Conservation (phyloP, 768 basidiomycete genomes). For the Panellus pusillus region DNA sequence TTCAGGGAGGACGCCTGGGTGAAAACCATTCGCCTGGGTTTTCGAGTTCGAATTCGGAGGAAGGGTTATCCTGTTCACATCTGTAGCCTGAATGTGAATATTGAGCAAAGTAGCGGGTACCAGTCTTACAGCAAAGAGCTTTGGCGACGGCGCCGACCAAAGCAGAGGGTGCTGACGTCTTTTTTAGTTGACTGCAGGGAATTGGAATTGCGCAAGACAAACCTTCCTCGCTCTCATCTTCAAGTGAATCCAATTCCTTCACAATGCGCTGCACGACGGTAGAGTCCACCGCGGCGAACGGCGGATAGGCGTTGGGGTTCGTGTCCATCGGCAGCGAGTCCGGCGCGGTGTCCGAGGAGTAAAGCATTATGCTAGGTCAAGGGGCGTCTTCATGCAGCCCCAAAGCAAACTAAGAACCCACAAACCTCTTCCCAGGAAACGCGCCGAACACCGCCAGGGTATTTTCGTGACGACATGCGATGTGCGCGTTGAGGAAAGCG, state of each 20-base stretch:
- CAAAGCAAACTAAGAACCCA: constrained; percentile 7
- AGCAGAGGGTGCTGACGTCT: constrained; percentile 51
- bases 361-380: constrained; percentile 65
- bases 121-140: constrained; percentile 79
- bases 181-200: constrained; percentile 2
- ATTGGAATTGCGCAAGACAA: constrained; percentile 12
- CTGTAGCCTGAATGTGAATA: constrained; percentile 22
- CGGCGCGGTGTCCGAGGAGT: constrained; percentile 54
- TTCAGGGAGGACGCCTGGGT: constrained; percentile 35
- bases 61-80: constrained; percentile 41
- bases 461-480: constrained; percentile 90
- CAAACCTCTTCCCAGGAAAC: constrained; percentile 77
- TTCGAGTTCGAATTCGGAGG: constrained; percentile 30
- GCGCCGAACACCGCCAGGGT: constrained; percentile 91
- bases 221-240: constrained; percentile 53
- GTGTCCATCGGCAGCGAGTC: constrained; percentile 47
- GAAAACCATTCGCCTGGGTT: constrained; percentile 30
- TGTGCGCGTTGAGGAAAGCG: constrained; percentile 90
- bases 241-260: constrained; percentile 58
- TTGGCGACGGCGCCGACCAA: constrained; percentile 91
- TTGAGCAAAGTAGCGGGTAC: neutral
- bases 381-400: neutral
- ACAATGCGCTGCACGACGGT: constrained; percentile 61
- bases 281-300: constrained; percentile 77
- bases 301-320: constrained; percentile 73